Evolutionary conservation across 2,329 filamentous ascomycete genomes (phyloP).

Genomic region (Nigrospora sphaerica): DNA sequence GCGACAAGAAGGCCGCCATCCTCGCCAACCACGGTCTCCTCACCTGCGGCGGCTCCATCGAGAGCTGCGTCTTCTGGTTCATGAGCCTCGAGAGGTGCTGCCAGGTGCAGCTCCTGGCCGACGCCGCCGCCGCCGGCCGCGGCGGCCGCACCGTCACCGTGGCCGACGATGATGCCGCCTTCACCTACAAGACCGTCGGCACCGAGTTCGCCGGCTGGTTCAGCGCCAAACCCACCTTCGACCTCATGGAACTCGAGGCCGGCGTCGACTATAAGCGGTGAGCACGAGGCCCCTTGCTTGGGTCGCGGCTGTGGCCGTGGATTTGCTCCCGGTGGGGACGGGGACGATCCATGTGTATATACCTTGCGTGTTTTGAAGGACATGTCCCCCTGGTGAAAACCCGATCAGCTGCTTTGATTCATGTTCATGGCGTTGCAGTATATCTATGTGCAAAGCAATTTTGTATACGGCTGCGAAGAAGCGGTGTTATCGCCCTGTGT

Average conservation of each 20-base stretch:
- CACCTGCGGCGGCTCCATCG: constrained; percentile 41
- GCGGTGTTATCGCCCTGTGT: too few species aligned
- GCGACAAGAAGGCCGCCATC: constrained; percentile 43
- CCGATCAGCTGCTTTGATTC: too few species aligned
- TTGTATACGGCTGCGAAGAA: too few species aligned
- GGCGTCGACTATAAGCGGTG: constrained; percentile 16
- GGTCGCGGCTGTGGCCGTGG: too few species aligned
- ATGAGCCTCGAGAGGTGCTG: constrained; percentile 42
- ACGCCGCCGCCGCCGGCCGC: constrained; percentile 53
- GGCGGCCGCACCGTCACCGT: constrained; percentile 62
- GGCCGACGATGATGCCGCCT: constrained; percentile 58
- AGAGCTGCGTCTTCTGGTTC: constrained; percentile 48
- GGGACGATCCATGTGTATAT: too few species aligned
- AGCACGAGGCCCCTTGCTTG: background rate
- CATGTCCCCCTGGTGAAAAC: too few species aligned
- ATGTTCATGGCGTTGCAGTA: too few species aligned
- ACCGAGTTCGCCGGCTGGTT: constrained; percentile 59
- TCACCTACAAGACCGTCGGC: constrained; percentile 61
- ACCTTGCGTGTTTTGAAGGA: too few species aligned
- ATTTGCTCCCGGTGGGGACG: too few species aligned
- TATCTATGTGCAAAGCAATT: too few species aligned
- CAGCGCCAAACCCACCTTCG: constrained; percentile 64
- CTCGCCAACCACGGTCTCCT: constrained; percentile 49
- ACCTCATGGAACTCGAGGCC: constrained; percentile 34
- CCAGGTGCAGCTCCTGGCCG: constrained; percentile 42